Conservation (phyloP, 179 eudicot genomes). For the Silene vulgaris region DNA sequence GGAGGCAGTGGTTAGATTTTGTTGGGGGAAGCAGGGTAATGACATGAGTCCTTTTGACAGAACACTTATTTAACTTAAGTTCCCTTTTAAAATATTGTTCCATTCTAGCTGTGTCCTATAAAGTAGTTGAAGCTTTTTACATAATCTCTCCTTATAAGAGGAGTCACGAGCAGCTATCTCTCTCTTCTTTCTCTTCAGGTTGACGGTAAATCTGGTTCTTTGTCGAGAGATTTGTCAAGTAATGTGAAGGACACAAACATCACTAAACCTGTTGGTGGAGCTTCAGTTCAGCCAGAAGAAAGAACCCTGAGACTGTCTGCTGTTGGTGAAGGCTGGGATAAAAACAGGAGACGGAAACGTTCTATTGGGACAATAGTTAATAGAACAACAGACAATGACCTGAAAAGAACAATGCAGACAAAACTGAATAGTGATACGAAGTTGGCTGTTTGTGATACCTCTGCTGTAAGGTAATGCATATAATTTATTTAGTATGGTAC, state of each 20-base stretch:
- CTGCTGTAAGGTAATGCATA: constrained; percentile 44
- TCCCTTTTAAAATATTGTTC: neutral
- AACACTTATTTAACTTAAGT: too few species aligned
- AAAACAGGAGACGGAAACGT: constrained; percentile 72
- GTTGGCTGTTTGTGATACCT: constrained; percentile 45
- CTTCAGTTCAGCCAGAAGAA: constrained; percentile 61
- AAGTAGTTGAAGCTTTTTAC: neutral
- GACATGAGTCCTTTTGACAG: neutral
- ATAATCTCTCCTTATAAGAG: constrained; percentile 1
- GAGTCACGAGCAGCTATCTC: constrained; percentile 7
- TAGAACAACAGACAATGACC: constrained; percentile 53
- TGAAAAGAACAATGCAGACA: constrained; percentile 47
- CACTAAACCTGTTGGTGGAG: constrained; percentile 36
- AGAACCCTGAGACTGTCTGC: constrained; percentile 60
- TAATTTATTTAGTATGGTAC: too few species aligned
- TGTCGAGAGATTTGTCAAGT: constrained; percentile 30
- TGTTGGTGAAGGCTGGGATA: constrained; percentile 91
- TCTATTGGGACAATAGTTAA: constrained; percentile 54
- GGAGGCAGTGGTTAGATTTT: neutral
- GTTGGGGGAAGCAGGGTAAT: neutral
- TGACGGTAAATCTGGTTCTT: constrained; percentile 43
- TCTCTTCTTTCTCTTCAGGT: constrained; percentile 36
- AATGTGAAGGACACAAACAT: constrained; percentile 47
- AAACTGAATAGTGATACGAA: constrained; percentile 47
- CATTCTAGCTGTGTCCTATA: neutral